Percentiles rank a stretch among this genome's conserved stretches.
phyloP scores from a whole-genome alignment of 306 rosid species.

The Trichosanthes cucumerina region DNA sequence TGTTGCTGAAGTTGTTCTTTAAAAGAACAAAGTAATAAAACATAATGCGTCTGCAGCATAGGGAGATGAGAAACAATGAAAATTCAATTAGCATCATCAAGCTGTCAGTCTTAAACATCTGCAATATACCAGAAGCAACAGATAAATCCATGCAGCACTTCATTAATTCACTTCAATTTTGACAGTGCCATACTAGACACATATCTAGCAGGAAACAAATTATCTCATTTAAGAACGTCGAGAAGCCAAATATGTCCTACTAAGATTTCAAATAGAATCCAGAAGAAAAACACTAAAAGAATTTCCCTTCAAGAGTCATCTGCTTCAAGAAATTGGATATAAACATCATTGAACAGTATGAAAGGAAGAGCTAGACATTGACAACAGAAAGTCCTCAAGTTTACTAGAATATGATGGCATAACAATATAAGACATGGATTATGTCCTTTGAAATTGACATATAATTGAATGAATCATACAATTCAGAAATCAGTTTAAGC shows the following conservation, averaged over 20 bases:
- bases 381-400: background rate
- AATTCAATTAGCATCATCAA: background rate
- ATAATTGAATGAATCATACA: background rate
- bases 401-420: background rate
- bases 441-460: background rate
- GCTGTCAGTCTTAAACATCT: background rate
- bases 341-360: background rate
- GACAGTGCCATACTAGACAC: background rate
- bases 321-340: background rate
- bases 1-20: constrained; percentile 98
- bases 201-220: background rate
- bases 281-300: background rate
- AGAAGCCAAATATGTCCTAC: background rate
- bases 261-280: background rate
- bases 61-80: constrained; percentile 5
- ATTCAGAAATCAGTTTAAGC: background rate
- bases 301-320: background rate
- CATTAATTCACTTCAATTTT: background rate
- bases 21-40: constrained; percentile 87
- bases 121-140: background rate
- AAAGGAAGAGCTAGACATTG: background rate
- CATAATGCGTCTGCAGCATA: constrained; percentile 77
- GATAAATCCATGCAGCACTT: background rate
- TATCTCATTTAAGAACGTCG: background rate
- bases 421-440: background rate